Percentiles rank a stretch among this genome's conserved stretches.
Conservation (phyloP, 176 grass and related monocot genomes). For the Saccharum officinarum region DNA sequence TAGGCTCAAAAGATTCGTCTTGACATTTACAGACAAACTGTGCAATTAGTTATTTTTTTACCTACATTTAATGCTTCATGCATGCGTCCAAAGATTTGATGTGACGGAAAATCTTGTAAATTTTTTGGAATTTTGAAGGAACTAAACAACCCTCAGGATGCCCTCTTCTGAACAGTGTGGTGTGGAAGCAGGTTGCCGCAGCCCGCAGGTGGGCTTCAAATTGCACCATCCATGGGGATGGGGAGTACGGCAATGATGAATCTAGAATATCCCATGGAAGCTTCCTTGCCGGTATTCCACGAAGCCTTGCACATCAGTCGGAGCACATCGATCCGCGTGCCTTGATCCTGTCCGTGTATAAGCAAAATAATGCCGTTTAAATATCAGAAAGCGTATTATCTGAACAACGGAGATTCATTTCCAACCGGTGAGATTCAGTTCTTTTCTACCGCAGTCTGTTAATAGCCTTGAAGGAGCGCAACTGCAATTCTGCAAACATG, state of each 20-base stretch:
- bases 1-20: too few relatives aligned
- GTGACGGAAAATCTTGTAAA: too few relatives aligned
- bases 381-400: background rate
- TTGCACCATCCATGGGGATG: slow-evolving; percentile 4
- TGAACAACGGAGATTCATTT: background rate
- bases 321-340: slow-evolving; percentile 12
- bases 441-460: too few relatives aligned
- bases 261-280: slow-evolving; percentile 22
- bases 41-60: too few relatives aligned
- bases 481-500: too few relatives aligned
- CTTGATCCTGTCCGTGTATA: background rate
- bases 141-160: too few relatives aligned
- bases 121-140: too few relatives aligned
- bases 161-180: too few relatives aligned
- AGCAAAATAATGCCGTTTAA: background rate
- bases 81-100: too few relatives aligned
- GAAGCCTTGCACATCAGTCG: background rate
- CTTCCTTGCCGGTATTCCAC: slow-evolving; percentile 30
- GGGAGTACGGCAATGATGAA: background rate
- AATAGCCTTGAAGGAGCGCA: background rate
- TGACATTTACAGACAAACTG: too few relatives aligned
- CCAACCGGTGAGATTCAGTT: background rate
- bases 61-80: too few relatives aligned
- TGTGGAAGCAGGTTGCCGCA: background rate
- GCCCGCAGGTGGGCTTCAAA: background rate